Evolutionary conservation across 139 green algal genomes (phyloP).

Genomic region (Chlorella sorokiniana): DNA sequence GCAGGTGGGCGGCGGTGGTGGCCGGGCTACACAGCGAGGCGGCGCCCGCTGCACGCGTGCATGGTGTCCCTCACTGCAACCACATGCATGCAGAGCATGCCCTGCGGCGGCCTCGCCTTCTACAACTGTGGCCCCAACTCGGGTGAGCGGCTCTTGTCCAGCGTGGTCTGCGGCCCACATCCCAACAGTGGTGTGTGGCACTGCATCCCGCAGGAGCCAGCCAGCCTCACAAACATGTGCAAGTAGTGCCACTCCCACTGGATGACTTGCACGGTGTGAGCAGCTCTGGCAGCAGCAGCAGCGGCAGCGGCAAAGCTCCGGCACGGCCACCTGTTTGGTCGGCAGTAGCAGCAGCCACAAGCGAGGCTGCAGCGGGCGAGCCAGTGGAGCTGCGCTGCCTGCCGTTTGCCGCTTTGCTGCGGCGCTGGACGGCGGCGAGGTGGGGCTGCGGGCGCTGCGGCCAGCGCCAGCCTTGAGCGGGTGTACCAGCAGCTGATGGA

Average conservation of each 20-base stretch:
- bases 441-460: neutral
- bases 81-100: constrained; percentile 66
- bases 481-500: constrained; percentile 5
- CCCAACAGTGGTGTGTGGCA: neutral
- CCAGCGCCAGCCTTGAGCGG: neutral
- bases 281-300: neutral
- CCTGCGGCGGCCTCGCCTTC: constrained; percentile 74
- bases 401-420: constrained; percentile 47
- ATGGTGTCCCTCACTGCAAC: too few relatives aligned
- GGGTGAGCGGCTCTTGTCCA: constrained; percentile 14
- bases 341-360: neutral
- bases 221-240: constrained; percentile 89
- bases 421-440: neutral
- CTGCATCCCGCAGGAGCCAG: constrained; percentile 49
- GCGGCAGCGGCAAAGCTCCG: neutral
- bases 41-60: neutral
- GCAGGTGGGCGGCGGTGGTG: constrained; percentile 38
- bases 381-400: constrained; percentile 33
- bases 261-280: neutral
- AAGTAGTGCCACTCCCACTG: constrained; percentile 66
- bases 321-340: constrained; percentile 10
- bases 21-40: too few relatives aligned
- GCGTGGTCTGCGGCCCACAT: neutral
- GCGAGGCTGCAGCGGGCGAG: neutral
- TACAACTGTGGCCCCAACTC: constrained; percentile 81